Evolutionary conservation across 768 basidiomycete genomes (phyloP), one percentile per base, ranked within the genome.

Genomic region (Amanita subjunquillea): DNA sequence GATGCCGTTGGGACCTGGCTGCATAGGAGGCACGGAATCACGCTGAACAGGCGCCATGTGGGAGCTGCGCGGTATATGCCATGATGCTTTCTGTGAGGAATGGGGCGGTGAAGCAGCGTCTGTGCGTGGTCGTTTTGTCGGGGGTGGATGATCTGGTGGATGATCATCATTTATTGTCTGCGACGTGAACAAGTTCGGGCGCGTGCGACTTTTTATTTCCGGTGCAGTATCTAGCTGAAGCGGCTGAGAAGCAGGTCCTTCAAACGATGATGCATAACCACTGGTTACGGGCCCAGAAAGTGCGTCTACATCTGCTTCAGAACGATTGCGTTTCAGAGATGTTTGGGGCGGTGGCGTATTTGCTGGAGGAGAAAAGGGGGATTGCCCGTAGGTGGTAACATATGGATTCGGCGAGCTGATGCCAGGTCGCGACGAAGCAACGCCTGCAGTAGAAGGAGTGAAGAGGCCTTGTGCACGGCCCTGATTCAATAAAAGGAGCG

Each of bases 391-490:
- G 40, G 67, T 67, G 48, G 66, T 60, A 57, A 72, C 66, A 54
- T 72, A 75, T 10, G 77, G 73, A 30, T 70, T 72, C 47, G 82
- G 83, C 34, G 83, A 77, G 29, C 69, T 68, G 55, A 78, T 77
- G 38, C 74, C 74, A 53, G 75, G 65, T 62, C 52, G 62, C 46
- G 39, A 55, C 25, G 48, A 51, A 47, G 69, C 66, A 51, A 77
- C 66, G 56, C 75, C 73, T 50, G 88, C 84, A 8, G 90, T 89
- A 20, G 87, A 88, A 3, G 88, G 88, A 23, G 88, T 90, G 63
- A 90, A 90, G 27, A 91, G 75, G 54, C 87, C 87, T 70, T 90
- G 88, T 0, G 87, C 87, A 55, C 87, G 81, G 55, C 87, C 87
- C 74, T 91, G 88, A 62, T 89, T 85, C 42, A 91, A 74, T 41